These are phyloP conservation scores for Wickerhamomyces kurtzmanii DNA, from an alignment of 805 yeast species.

Conservation along the genomic window DNA sequence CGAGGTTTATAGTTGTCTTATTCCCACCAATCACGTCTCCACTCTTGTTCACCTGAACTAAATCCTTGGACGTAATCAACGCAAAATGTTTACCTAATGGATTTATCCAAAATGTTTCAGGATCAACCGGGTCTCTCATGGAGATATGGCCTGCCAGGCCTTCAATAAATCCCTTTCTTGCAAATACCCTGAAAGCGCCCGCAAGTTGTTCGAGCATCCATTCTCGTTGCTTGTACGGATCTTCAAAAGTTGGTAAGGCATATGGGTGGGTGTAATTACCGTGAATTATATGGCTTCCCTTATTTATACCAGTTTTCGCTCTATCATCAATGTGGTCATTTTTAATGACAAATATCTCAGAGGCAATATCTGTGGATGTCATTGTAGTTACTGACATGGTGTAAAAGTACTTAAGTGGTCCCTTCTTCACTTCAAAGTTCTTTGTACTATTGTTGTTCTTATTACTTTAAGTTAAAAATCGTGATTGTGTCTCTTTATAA, in stretches of 20 bases:
- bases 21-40: slow-evolving; percentile 48
- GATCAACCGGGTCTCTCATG: slow-evolving; percentile 69
- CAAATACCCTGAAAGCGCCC: slow-evolving; percentile 68
- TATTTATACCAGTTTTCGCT: too few species aligned
- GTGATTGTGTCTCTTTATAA: too few species aligned
- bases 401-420: too few species aligned
- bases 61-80: slow-evolving; percentile 43
- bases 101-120: slow-evolving; percentile 72
- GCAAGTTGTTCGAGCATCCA: slow-evolving; percentile 70
- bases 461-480: too few species aligned
- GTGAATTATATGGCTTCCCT: too few species aligned
- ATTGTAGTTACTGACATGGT: too few species aligned
- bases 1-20: slow-evolving; percentile 44
- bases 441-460: too few species aligned
- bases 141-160: slow-evolving; percentile 86
- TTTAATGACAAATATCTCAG: too few species aligned
- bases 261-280: too few species aligned
- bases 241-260: slow-evolving; percentile 40
- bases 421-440: too few species aligned
- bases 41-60: slow-evolving; percentile 48
- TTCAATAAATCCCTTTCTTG: slow-evolving; percentile 62
- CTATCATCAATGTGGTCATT: too few species aligned
- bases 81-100: slow-evolving; percentile 67
- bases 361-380: too few species aligned
- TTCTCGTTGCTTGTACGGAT: slow-evolving; percentile 33